Percentiles rank a stretch among this genome's conserved stretches.
Conservation (phyloP, 805 yeast species). For the Metschnikowia sp. region DNA sequence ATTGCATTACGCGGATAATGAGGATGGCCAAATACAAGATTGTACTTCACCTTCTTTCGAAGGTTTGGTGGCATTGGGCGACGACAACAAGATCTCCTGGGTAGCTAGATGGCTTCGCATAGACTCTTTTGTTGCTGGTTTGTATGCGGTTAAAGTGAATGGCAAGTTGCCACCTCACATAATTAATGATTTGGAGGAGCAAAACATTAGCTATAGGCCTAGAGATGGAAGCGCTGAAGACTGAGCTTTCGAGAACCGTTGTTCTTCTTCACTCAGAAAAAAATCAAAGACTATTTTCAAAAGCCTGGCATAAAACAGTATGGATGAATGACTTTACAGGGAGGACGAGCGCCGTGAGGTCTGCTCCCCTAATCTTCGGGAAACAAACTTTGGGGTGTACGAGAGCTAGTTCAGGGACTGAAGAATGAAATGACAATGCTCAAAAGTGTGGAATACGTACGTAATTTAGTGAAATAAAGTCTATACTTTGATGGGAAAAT, state of each 20-base stretch:
- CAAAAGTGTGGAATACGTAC: no score
- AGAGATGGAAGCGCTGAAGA: constrained; percentile 87
- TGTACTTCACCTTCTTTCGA: constrained; percentile 96
- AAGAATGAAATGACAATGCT: no score
- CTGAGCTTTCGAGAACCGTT: constrained; percentile 18
- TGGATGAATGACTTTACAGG: no score
- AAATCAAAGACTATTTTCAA: not conserved
- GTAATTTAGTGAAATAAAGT: no score
- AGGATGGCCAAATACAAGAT: constrained; percentile 80
- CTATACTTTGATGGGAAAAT: no score
- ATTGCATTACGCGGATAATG: constrained; percentile 70
- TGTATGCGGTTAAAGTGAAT: constrained; percentile 89
- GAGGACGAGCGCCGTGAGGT: no score
- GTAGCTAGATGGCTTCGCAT: constrained; percentile 94
- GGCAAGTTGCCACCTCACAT: constrained; percentile 91
- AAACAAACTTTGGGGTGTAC: no score
- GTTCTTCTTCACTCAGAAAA: not conserved
- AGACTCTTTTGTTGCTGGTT: constrained; percentile 81
- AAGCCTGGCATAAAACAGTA: no score
- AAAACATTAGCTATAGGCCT: constrained; percentile 85
- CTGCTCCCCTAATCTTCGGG: no score
- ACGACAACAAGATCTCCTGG: constrained; percentile 80
- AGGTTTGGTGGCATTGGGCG: constrained; percentile 88
- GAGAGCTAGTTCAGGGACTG: no score
- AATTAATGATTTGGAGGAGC: constrained; percentile 63